phyloP scores from a whole-genome alignment of 805 yeast genomes.

The Candida ponderosae region DNA sequence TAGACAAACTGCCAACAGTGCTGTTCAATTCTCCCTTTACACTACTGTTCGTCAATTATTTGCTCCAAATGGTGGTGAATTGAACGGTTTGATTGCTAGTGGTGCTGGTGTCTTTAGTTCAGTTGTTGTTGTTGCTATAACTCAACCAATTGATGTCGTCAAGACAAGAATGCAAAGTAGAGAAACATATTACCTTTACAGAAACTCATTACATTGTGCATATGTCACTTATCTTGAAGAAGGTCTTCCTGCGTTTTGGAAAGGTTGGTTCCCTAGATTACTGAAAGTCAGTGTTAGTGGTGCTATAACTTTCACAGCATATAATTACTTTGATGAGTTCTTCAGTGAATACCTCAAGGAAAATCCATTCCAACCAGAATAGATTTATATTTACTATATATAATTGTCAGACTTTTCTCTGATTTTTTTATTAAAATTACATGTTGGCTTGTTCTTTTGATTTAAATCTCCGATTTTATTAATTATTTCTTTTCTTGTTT shows the following conservation, averaged over 20 bases:
- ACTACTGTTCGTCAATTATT: conserved; percentile 67
- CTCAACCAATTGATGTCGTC: conserved; percentile 86
- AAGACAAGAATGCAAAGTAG: conserved; percentile 83
- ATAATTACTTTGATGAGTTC: conserved; percentile 47
- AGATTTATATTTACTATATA: not conserved
- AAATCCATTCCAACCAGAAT: conserved; percentile 27
- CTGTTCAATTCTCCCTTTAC: conserved; percentile 79
- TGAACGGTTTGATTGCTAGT: conserved; percentile 26
- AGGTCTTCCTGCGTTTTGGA: conserved; percentile 41
- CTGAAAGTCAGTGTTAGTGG: conserved; percentile 66
- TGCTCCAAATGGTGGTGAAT: conserved; percentile 39
- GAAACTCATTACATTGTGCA: conserved; percentile 52
- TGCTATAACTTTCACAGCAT: conserved; percentile 58
- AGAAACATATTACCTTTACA: conserved; percentile 49
- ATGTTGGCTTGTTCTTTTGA: too few relatives aligned
- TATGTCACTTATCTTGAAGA: conserved; percentile 40
- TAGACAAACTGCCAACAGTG: conserved; percentile 72
- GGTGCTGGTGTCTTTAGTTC: conserved; percentile 57
- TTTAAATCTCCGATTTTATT: too few relatives aligned
- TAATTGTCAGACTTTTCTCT: too few relatives aligned
- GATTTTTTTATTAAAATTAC: too few relatives aligned
- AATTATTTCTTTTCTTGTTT: too few relatives aligned
- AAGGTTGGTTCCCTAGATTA: conserved; percentile 60
- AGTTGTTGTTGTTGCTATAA: conserved; percentile 61
- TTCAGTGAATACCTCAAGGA: conserved; percentile 29